phyloP scores from a whole-genome alignment of 345 rosid genomes.

The Eucalyptus rudis region DNA sequence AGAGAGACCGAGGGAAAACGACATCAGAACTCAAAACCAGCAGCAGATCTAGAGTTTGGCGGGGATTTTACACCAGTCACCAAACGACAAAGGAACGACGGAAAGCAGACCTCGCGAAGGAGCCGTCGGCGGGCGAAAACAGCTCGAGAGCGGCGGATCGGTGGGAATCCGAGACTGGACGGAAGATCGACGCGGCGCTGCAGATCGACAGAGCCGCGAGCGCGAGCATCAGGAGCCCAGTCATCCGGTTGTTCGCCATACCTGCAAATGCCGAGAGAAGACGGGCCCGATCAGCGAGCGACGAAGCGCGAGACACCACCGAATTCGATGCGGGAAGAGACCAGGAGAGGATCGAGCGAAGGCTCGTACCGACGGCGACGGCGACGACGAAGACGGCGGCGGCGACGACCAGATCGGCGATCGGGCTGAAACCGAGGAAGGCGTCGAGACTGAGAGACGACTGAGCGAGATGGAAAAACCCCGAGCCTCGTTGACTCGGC shows the following conservation, averaged over 20 bases:
- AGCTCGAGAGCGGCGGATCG: constrained; percentile 87
- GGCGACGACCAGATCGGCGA: not conserved
- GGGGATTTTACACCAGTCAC: not conserved
- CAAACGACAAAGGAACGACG: not conserved
- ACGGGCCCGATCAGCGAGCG: not conserved
- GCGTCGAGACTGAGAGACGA: not conserved
- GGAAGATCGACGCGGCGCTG: constrained; percentile 39
- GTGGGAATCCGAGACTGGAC: constrained; percentile 84
- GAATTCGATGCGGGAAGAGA: not conserved
- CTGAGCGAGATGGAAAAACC: not conserved
- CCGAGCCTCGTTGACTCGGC: not conserved
- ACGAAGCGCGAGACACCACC: fast-evolving
- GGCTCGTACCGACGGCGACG: not conserved
- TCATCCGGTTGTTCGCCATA: constrained; percentile 30
- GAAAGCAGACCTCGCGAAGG: constrained; percentile 43
- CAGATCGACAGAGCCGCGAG: constrained; percentile 32
- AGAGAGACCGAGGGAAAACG: not conserved
- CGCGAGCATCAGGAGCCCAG: constrained; percentile 9
- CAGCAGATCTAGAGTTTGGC: not conserved
- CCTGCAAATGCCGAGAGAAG: constrained; percentile 5
- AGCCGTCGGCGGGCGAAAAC: constrained; percentile 47
- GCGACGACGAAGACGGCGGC: not conserved
- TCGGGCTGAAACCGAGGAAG: not conserved
- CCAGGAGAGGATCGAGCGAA: not conserved
- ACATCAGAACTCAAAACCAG: not conserved